Conservation (phyloP, 1,284 basidiomycete genomes). For the Microbotryum silenes-acaulis region DNA sequence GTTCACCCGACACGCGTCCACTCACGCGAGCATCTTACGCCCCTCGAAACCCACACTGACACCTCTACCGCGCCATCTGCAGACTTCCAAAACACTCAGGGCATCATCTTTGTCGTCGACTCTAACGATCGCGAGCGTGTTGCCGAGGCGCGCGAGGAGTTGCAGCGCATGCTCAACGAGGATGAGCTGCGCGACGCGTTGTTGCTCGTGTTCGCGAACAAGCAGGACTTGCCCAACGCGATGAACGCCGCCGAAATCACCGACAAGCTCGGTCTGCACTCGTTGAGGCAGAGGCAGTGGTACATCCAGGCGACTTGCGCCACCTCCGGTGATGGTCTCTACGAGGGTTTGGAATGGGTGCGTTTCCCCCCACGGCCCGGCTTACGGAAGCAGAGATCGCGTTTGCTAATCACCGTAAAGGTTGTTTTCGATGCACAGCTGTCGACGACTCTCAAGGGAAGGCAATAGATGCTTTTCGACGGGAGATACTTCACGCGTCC, state of each 20-base stretch:
- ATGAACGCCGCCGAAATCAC: slow-evolving; percentile 99
- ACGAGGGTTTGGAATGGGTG: slow-evolving; percentile 79
- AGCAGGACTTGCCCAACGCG: slow-evolving; percentile 96
- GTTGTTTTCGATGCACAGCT: slow-evolving; percentile 29
- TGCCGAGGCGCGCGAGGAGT: slow-evolving; percentile 95
- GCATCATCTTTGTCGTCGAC: slow-evolving; percentile 99
- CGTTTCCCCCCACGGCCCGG: neutral
- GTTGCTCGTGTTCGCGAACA: slow-evolving; percentile 98
- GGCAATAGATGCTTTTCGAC: slow-evolving; percentile 12
- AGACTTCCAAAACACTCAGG: slow-evolving; percentile 99
- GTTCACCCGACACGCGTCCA: neutral
- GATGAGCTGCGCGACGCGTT: slow-evolving; percentile 98
- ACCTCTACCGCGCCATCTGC: neutral
- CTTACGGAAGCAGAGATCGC: neutral
- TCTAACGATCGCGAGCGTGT: slow-evolving; percentile 99
- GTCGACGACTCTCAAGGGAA: slow-evolving; percentile 45
- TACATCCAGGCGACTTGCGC: slow-evolving; percentile 99
- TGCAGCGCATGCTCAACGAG: slow-evolving; percentile 99
- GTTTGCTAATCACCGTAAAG: too few relatives aligned
- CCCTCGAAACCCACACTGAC: neutral
- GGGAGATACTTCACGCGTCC: neutral
- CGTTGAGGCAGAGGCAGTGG: slow-evolving; percentile 93
- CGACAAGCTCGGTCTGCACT: slow-evolving; percentile 97
- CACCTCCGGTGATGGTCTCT: slow-evolving; percentile 96
- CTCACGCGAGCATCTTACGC: neutral